Percentiles rank a stretch among this genome's conserved stretches.
These are phyloP conservation scores for Penicillium lividum DNA, from an alignment of 495 filamentous ascomycete species.

Conservation along the genomic window DNA sequence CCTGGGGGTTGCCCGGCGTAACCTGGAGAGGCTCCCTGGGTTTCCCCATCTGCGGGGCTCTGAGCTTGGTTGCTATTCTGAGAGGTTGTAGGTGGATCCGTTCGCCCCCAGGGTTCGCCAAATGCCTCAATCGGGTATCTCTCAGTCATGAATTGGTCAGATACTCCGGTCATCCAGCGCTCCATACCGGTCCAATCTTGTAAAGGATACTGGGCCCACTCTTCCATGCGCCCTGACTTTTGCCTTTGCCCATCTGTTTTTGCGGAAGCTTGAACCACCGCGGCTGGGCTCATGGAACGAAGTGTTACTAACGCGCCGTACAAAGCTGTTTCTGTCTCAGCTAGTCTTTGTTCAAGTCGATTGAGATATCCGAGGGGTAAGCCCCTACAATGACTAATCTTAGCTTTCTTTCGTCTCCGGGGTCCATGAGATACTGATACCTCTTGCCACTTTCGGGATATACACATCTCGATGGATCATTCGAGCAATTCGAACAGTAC, in stretches of 20 bases:
- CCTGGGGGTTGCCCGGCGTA: conserved; percentile 18
- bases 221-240: conserved; percentile 31
- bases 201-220: conserved; percentile 30
- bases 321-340: conserved; percentile 30
- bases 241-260: conserved; percentile 21
- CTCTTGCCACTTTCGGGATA: conserved; percentile 36
- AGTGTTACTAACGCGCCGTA: conserved; percentile 30
- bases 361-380: conserved; percentile 32
- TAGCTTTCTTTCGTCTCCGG: neutral
- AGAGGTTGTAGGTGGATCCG: neutral
- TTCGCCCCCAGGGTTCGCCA: neutral
- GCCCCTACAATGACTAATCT: conserved; percentile 18
- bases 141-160: conserved; percentile 21
- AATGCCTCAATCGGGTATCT: neutral
- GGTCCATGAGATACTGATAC: neutral
- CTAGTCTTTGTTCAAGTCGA: conserved; percentile 32
- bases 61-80: neutral
- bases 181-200: conserved; percentile 25
- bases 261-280: conserved; percentile 11
- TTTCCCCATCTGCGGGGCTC: conserved; percentile 7
- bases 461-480: conserved; percentile 28
- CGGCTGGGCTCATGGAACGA: conserved; percentile 15
- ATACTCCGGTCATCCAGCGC: conserved; percentile 22
- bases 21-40: neutral
- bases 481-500: conserved; percentile 31